These are phyloP conservation scores for Cucurbitaria berberidis DNA, from an alignment of 2,329 filamentous ascomycete genomes.

Conservation along the genomic window DNA sequence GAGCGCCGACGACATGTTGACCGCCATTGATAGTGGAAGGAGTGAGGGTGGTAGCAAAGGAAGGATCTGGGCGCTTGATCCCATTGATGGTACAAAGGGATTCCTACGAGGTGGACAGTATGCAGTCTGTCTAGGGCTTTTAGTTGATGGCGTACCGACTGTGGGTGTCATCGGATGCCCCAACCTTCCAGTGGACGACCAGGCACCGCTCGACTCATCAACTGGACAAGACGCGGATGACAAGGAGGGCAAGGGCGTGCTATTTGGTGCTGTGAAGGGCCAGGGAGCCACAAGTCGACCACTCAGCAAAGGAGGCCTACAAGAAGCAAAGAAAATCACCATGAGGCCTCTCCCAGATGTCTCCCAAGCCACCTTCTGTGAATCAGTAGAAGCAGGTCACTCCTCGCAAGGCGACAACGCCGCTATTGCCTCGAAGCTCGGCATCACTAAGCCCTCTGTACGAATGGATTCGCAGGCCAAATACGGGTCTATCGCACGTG, in stretches of 20 bases:
- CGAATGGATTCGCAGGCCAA: conserved; percentile 98
- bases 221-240: conserved; percentile 78
- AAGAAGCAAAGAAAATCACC: conserved; percentile 67
- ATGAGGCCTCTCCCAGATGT: conserved; percentile 82
- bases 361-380: conserved; percentile 86
- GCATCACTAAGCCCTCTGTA: conserved; percentile 87
- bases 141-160: conserved; percentile 92
- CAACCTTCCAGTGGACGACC: conserved; percentile 89
- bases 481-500: conserved; percentile 92
- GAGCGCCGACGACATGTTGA: conserved; percentile 68
- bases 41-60: conserved; percentile 75
- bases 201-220: conserved; percentile 70
- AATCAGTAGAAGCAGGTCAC: conserved; percentile 93
- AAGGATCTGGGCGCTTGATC: conserved; percentile 94
- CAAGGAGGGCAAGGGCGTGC: conserved; percentile 77
- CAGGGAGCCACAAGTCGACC: conserved; percentile 82
- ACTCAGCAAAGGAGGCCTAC: conserved; percentile 64
- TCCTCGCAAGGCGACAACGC: conserved; percentile 88
- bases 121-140: conserved; percentile 88
- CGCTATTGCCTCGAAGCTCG: conserved; percentile 80
- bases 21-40: conserved; percentile 64
- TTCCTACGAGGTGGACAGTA: conserved; percentile 97
- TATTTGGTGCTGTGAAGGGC: conserved; percentile 84
- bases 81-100: conserved; percentile 97
- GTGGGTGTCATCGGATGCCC: conserved; percentile 95